Base-by-base conservation (phyloP, 371 early-diverging fungal species). In the Mucor plumbeus region DNA sequence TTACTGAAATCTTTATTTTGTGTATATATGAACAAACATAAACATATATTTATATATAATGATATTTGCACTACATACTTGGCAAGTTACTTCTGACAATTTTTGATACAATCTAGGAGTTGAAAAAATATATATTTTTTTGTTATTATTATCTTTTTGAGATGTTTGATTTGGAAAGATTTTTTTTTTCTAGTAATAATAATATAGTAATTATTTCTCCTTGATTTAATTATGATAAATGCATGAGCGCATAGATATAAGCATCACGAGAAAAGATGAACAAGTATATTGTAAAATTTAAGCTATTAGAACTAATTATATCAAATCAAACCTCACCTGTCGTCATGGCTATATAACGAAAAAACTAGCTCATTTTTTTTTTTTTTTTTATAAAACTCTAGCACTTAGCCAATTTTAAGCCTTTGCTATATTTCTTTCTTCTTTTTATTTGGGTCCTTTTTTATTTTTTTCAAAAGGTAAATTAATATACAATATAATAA, bases 401-500 rank as follows among this genome's bases (percentile, higher is more conserved):
- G 7, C 53, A 50, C 39, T 10, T 39, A 19, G 26, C 4, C 26
- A 40, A n/a, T 50, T 5, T 40, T 4, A 7, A 4, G 14, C 39
- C 10, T 17, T 7, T 40, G n/a, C 19, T 48, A 35, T 35, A 11
- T 36, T 34, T 60, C 31, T 19, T 38, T 55, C 26, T 70, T 41
- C 38, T 59, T 19, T 19, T 19, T 54, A 26, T 59, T 63, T 44
- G 15, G 43, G 21, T 48, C 19, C 15, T 33, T 36, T 34, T 36
- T 55, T 17, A 31, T 48, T 63, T 61, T 60, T 53, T 54, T 65
- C 55, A 33, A n/a, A 48, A 35, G 38, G 41, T 35, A 61, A 61
- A 55, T n/a, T 21, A 1, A 19, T 4, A 54, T 11, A 44, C 43
- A 8, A 38, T 3, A 26, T 26, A 26, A 26, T 26, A 26, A 3